A percentile compares a stretch with the other conserved stretches of the same genome.
Evolutionary conservation across 2,329 filamentous ascomycete species (phyloP).

Genomic region (Penicillium fuscoglaucum): DNA sequence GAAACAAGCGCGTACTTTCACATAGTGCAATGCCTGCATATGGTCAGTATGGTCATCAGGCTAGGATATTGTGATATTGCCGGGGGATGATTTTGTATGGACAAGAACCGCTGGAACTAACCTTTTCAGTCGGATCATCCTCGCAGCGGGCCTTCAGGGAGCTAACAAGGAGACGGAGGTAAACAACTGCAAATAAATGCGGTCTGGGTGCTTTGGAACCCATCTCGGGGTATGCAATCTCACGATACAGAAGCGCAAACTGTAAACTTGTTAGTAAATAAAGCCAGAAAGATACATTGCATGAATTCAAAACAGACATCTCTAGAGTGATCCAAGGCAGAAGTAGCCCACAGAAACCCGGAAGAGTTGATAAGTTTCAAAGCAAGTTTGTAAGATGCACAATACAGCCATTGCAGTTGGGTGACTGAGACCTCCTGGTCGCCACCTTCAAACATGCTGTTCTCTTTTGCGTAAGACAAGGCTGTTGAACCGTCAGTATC

Average conservation of each 20-base stretch:
- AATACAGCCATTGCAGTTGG: constrained; percentile 7
- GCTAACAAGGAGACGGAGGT: not conserved
- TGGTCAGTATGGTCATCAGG: not conserved
- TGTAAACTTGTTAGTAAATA: not conserved
- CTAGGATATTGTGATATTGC: no score
- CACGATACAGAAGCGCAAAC: constrained; percentile 6
- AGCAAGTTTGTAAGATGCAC: not conserved
- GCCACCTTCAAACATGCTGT: not conserved
- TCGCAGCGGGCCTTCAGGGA: not conserved
- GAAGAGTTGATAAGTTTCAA: not conserved
- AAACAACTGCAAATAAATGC: constrained; percentile 2
- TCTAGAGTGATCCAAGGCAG: not conserved
- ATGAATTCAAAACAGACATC: not conserved
- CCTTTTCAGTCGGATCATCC: not conserved
- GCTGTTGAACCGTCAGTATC: not conserved
- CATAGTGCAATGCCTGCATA: not conserved
- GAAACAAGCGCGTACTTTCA: not conserved
- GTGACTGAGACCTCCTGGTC: not conserved
- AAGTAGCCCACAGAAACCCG: not conserved
- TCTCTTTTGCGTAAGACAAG: not conserved
- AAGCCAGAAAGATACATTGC: not conserved
- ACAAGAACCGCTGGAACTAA: not conserved
- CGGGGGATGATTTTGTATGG: not conserved
- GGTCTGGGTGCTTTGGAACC: not conserved
- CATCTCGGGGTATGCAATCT: not conserved